phyloP scores from a whole-genome alignment of 2,329 filamentous ascomycete genomes.

The Aciculosporium take region DNA sequence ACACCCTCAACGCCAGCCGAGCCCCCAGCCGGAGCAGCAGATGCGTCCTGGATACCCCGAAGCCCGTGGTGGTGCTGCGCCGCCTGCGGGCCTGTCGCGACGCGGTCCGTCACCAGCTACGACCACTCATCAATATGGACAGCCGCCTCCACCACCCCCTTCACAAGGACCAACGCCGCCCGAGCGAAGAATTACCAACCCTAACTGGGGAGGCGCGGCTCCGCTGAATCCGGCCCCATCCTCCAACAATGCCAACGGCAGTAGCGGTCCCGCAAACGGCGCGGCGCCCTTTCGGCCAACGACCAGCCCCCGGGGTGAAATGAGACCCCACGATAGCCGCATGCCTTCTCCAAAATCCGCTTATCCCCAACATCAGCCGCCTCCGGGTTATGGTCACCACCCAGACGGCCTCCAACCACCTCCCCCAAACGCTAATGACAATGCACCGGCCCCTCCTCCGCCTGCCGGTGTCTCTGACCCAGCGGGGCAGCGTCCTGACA shows the following conservation, averaged over 20 bases:
- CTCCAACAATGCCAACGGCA: constrained; percentile 22
- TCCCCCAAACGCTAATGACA: constrained; percentile 48
- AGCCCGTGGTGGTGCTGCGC: constrained; percentile 18
- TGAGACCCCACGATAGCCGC: constrained; percentile 68
- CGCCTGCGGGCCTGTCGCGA: constrained; percentile 28
- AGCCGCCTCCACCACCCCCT: constrained; percentile 15
- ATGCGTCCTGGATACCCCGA: constrained; percentile 49
- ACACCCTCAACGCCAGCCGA: constrained; percentile 55
- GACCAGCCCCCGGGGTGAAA: constrained; percentile 70
- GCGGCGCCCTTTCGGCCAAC: constrained; percentile 58
- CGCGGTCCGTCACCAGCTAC: constrained; percentile 33
- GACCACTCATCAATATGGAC: constrained; percentile 29
- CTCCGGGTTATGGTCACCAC: constrained; percentile 47
- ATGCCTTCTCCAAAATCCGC: constrained; percentile 83
- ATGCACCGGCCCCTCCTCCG: constrained; percentile 30
- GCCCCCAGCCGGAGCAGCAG: constrained; percentile 53
- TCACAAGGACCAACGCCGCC: constrained; percentile 33
- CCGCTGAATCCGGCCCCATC: constrained; percentile 26
- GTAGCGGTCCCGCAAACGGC: constrained; percentile 28
- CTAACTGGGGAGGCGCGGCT: constrained; percentile 43
- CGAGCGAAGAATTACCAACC: constrained; percentile 43
- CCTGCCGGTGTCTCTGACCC: constrained; percentile 45
- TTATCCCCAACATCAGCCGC: constrained; percentile 61
- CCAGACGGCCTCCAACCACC: constrained; percentile 34
- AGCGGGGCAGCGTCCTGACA: constrained; percentile 43